Percentiles rank a stretch among this genome's conserved stretches.
Conservation (phyloP, 2,329 filamentous ascomycete species). For the Scedosporium apiospermum region DNA sequence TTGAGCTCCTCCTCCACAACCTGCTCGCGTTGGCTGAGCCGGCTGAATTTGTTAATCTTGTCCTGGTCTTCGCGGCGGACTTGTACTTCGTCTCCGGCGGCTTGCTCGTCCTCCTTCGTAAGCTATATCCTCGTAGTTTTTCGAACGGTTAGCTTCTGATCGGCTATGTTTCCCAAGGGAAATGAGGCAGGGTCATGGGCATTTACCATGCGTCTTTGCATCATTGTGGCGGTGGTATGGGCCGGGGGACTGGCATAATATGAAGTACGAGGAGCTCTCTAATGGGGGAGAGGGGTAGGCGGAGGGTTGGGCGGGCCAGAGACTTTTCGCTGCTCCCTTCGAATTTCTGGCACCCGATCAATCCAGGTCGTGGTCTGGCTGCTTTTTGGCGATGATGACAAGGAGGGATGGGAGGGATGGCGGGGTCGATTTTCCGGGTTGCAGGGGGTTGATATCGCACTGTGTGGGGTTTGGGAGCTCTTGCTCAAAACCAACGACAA, state of each 20-base stretch:
- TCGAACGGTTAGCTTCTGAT: background rate
- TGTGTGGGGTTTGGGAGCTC: background rate
- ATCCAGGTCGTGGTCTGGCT: too few species aligned
- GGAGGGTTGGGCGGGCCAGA: background rate
- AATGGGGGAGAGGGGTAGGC: background rate
- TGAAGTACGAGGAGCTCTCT: too few species aligned
- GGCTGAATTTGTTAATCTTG: slow-evolving; percentile 97
- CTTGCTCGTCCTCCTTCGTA: slow-evolving; percentile 83
- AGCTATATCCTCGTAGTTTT: slow-evolving; percentile 46
- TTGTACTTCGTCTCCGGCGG: slow-evolving; percentile 72
- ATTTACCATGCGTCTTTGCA: slow-evolving; percentile 53
- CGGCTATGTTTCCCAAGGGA: background rate
- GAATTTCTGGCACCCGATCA: too few species aligned
- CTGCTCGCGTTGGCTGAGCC: slow-evolving; percentile 79
- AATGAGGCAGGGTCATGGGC: background rate
- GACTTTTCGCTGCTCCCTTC: background rate
- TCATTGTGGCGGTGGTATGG: slow-evolving; percentile 31
- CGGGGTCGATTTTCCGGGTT: background rate
- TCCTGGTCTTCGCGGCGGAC: slow-evolving; percentile 96
- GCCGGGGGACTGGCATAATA: slow-evolving; percentile 6
- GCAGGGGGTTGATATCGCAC: background rate
- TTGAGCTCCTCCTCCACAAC: slow-evolving; percentile 72
- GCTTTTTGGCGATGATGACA: background rate
- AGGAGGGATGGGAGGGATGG: slow-evolving; percentile 3
- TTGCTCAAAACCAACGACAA: background rate